Evolutionary conservation across 1,139 yeast genomes (phyloP).

Genomic region (Sugiyamaella novakii): DNA sequence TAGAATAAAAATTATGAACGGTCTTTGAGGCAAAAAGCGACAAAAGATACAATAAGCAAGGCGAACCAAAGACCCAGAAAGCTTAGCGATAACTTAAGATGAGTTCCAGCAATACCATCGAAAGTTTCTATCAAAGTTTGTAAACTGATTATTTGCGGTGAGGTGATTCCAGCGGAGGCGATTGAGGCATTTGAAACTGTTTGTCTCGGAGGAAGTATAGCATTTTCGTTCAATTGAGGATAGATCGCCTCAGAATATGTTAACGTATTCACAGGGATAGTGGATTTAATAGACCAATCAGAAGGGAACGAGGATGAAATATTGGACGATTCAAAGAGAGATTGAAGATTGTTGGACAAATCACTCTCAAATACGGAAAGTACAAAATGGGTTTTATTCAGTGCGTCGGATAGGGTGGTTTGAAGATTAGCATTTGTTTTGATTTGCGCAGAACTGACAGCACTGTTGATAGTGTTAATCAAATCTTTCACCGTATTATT

Average conservation of each 20-base stretch:
- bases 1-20: not conserved
- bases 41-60: not conserved
- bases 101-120: not conserved
- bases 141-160: not conserved
- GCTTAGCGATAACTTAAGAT: slow-evolving; percentile 10
- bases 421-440: slow-evolving; percentile 11
- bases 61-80: slow-evolving; percentile 13
- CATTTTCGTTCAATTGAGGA: slow-evolving; percentile 7
- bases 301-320: slow-evolving; percentile 5
- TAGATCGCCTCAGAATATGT: slow-evolving; percentile 6
- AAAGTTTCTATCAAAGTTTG: not conserved
- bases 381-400: slow-evolving; percentile 11
- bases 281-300: slow-evolving; percentile 4
- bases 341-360: slow-evolving; percentile 11
- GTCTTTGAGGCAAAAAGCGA: not conserved
- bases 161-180: not conserved
- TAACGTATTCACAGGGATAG: slow-evolving; percentile 2
- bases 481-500: not conserved
- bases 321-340: slow-evolving; percentile 10
- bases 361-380: slow-evolving; percentile 11
- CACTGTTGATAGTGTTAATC: slow-evolving; percentile 7
- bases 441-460: slow-evolving; percentile 7
- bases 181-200: not conserved
- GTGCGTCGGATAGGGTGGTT: not conserved
- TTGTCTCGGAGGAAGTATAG: not conserved